Base-by-base conservation (phyloP, 2,329 filamentous ascomycete genomes). In the Penicillium digitatum region DNA sequence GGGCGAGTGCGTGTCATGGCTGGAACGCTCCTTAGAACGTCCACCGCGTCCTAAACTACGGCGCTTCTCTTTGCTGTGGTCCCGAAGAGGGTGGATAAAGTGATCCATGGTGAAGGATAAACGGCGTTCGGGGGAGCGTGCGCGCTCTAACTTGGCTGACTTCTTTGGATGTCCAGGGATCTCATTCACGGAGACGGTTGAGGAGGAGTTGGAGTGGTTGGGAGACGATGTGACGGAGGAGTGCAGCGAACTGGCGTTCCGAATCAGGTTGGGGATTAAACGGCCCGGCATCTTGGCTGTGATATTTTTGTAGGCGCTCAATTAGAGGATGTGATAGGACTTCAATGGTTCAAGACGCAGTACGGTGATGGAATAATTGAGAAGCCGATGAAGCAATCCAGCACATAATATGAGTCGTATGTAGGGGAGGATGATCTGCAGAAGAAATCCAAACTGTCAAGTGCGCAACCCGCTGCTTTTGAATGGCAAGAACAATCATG, bases 31-130 rank as follows among this genome's bases (percentile, higher is more conserved):
- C 62, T 74, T 74, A 1, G 73, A 74, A 44, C 72, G 69, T 22
- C 66, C 66, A 0, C 66, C 62, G 7, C 69, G 67, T 32, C 66
- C 66, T n/a, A 73, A 61, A 35, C 67, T 72, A 35, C 69, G 67
- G 39, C 72, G 71, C 64, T 78, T 78, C 29, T 76, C 73, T 54
- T 75, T 76, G 60, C 65, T 65, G 47, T 74, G 69, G 40, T 76
- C 71, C 32, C 71, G 66, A 64, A 73, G 66, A 3, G 72, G 72
- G 57, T 76, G 75, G 37, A 78, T 75, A 44, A 77, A 57, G 53
- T 74, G 69, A 27, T 78, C 75, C 69, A 78, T 74, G 7, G 68
- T 69, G 52, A 75, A 74, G 14, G 74, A 76, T 32, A 75, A 65
- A 45, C 74, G 73, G 32, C 73, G 70, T 55, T 75, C 73, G 6